phyloP scores from a whole-genome alignment of 129 eudicot species.

The Helianthus tuberosus region DNA sequence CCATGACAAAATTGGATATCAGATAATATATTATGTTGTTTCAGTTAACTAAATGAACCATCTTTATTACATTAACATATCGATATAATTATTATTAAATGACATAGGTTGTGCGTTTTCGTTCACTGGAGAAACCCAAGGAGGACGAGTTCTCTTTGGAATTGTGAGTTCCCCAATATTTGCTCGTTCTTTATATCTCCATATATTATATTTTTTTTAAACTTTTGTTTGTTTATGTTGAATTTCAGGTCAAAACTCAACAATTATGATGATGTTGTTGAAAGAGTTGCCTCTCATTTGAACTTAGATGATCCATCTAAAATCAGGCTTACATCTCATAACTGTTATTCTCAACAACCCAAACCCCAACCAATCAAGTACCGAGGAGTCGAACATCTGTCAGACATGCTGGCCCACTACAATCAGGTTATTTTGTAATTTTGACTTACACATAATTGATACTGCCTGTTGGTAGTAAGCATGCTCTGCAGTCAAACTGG shows the following conservation, averaged over 20 bases:
- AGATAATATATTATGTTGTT: background rate
- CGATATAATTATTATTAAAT: background rate
- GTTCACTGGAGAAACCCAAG: constrained; percentile 82
- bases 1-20: background rate
- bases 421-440: constrained; percentile 62
- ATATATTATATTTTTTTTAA: background rate
- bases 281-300: constrained; percentile 65
- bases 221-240: background rate
- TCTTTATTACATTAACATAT: background rate
- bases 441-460: background rate
- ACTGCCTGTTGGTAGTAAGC: background rate
- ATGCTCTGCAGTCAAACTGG: background rate
- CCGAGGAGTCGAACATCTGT: constrained; percentile 67
- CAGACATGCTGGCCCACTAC: constrained; percentile 81
- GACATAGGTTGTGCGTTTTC: constrained; percentile 71
- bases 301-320: constrained; percentile 72
- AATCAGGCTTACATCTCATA: constrained; percentile 87
- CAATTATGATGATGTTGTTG: constrained; percentile 83
- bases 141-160: constrained; percentile 81
- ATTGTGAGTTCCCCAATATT: constrained; percentile 48
- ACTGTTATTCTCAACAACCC: constrained; percentile 89
- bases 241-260: constrained; percentile 68
- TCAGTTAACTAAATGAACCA: background rate
- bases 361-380: constrained; percentile 83
- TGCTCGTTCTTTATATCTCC: background rate